Conservation (phyloP, 2,329 filamentous ascomycete species). For the Metarhizium anisopliae region DNA sequence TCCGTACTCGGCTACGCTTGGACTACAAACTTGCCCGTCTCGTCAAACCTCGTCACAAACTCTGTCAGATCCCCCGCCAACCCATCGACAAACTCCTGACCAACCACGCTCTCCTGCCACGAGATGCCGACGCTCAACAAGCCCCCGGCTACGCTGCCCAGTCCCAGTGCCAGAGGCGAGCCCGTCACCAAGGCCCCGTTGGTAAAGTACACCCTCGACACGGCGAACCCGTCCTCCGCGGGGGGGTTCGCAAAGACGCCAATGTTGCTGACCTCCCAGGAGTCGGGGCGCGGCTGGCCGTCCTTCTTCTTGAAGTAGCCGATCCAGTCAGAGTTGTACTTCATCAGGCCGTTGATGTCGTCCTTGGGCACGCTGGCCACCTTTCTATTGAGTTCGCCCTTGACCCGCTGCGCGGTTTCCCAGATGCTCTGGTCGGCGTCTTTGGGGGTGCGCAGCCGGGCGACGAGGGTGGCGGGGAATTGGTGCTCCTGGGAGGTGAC, state of each 20-base stretch:
- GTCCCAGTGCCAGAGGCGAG: conserved; percentile 34
- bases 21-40: conserved; percentile 14
- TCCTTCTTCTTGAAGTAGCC: conserved; percentile 31
- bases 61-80: conserved; percentile 27
- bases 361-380: conserved; percentile 28
- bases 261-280: conserved; percentile 46
- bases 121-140: conserved; percentile 32
- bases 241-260: conserved; percentile 27
- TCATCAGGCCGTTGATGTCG: conserved; percentile 33
- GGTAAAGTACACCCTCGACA: conserved; percentile 39
- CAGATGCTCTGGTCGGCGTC: conserved; percentile 28
- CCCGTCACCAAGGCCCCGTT: conserved; percentile 37
- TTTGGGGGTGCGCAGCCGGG: conserved; percentile 14
- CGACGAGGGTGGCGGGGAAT: conserved; percentile 16
- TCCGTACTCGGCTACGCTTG: neutral
- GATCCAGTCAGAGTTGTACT: conserved; percentile 34
- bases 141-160: conserved; percentile 34
- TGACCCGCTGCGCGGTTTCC: conserved; percentile 28
- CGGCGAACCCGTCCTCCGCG: conserved; percentile 18
- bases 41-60: conserved; percentile 11
- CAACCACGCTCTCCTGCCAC: conserved; percentile 39
- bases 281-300: conserved; percentile 29
- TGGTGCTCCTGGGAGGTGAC: conserved; percentile 26
- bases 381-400: conserved; percentile 23
- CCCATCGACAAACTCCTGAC: conserved; percentile 25